Evolutionary conservation across 2,329 filamentous ascomycete species (phyloP).

Genomic region (Fusarium transvaalense): DNA sequence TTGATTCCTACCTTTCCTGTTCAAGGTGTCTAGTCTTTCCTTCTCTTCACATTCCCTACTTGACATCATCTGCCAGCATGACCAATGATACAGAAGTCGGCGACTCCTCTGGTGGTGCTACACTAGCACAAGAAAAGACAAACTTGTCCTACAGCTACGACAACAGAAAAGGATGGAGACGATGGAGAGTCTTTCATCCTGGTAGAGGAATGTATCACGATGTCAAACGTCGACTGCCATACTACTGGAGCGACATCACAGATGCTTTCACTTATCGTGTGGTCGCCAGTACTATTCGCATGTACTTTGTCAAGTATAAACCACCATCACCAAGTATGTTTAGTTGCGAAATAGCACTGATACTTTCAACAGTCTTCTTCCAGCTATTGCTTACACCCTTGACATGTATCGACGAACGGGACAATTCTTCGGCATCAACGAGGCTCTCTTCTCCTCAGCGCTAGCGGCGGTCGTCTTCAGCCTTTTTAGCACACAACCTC

Average conservation of each 20-base stretch:
- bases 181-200: conserved; percentile 5
- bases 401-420: conserved; percentile 10
- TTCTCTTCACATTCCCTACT: not conserved
- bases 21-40: too few species aligned
- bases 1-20: too few species aligned
- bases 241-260: conserved; percentile 6
- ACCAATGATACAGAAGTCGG: not conserved
- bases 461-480: conserved; percentile 2
- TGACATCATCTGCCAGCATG: not conserved
- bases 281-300: conserved; percentile 5
- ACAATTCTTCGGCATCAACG: conserved; percentile 11
- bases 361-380: not conserved
- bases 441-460: not conserved
- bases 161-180: conserved; percentile 1
- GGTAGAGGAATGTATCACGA: conserved; percentile 13
- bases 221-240: not conserved
- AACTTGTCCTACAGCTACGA: conserved; percentile 7
- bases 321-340: accelerated
- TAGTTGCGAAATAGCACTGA: not conserved
- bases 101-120: not conserved
- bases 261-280: conserved; percentile 10
- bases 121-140: not conserved
- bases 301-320: conserved; percentile 11
- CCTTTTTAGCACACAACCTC: not conserved
- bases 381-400: conserved; percentile 8